A percentile compares a stretch with the other conserved stretches of the same genome.
These are phyloP conservation scores for Paracamarosporium sp. DNA, from an alignment of 2,329 filamentous ascomycete species.

Conservation along the genomic window DNA sequence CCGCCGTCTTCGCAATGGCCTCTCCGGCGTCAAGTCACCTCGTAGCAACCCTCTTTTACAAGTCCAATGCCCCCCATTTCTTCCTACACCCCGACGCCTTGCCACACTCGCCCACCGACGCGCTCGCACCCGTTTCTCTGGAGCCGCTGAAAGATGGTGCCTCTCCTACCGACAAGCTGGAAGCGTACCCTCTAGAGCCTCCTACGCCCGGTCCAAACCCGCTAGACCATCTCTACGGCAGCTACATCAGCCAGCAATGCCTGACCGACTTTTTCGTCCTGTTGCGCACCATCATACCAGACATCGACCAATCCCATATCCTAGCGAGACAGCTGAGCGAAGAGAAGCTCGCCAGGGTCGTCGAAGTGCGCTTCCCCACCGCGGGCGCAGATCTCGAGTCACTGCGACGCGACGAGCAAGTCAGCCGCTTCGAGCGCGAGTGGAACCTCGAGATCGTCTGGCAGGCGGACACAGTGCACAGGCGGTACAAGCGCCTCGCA, in stretches of 20 bases:
- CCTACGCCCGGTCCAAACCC: conserved; percentile 61
- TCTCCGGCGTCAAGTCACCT: conserved; percentile 30
- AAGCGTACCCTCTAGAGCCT: conserved; percentile 62
- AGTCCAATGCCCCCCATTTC: conserved; percentile 39
- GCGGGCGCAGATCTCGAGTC: conserved; percentile 66
- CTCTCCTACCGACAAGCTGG: conserved; percentile 58
- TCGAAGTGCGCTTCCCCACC: conserved; percentile 70
- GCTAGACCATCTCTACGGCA: conserved; percentile 62
- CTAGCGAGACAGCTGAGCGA: conserved; percentile 64
- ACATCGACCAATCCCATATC: conserved; percentile 57
- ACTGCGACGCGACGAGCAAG: conserved; percentile 78
- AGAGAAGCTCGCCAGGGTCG: conserved; percentile 65
- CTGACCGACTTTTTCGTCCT: conserved; percentile 63
- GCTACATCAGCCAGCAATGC: conserved; percentile 62
- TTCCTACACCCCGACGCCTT: conserved; percentile 58
- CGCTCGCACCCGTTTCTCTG: conserved; percentile 39
- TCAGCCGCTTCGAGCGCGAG: conserved; percentile 82
- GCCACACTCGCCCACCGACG: conserved; percentile 39
- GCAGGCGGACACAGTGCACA: conserved; percentile 75
- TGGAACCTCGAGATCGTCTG: conserved; percentile 88
- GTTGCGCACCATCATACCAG: conserved; percentile 56
- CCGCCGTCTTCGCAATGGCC: conserved; percentile 3
- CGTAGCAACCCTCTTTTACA: conserved; percentile 49
- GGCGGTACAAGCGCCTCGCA: conserved; percentile 82
- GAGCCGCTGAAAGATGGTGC: conserved; percentile 52